Conservation (phyloP, 1,139 yeast genomes). For the Taphrina flavorubra region DNA sequence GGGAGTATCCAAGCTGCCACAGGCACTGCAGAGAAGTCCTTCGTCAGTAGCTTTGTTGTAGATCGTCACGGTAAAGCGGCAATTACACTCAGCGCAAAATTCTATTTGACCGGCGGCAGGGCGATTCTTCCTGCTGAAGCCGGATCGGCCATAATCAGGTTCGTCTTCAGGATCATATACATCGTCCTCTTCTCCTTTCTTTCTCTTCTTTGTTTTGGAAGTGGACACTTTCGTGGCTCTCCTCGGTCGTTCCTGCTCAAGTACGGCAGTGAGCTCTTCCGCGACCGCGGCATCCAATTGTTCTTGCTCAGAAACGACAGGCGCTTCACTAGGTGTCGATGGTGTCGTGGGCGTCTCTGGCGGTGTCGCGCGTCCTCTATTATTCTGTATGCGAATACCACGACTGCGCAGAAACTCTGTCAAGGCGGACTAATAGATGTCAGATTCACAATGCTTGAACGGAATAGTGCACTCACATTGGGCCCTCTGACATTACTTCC, state of each 20-base stretch:
- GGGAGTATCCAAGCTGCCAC: slow-evolving; percentile 56
- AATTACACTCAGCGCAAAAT: slow-evolving; percentile 48
- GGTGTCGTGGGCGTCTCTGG: slow-evolving; percentile 10
- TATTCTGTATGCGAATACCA: slow-evolving; percentile 36
- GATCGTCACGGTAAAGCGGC: slow-evolving; percentile 63
- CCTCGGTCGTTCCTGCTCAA: slow-evolving; percentile 9
- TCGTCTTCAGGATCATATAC: slow-evolving; percentile 47
- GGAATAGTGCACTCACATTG: slow-evolving; percentile 12
- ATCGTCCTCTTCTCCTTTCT: slow-evolving; percentile 44
- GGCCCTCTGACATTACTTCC: slow-evolving; percentile 40
- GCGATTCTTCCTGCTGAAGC: slow-evolving; percentile 43
- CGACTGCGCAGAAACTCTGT: slow-evolving; percentile 39
- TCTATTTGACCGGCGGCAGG: slow-evolving; percentile 49
- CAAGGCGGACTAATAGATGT: slow-evolving; percentile 29
- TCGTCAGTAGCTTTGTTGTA: slow-evolving; percentile 64
- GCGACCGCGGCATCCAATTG: slow-evolving; percentile 19
- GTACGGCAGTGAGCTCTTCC: slow-evolving; percentile 11
- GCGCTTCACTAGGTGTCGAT: background rate
- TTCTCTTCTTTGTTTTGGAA: slow-evolving; percentile 27
- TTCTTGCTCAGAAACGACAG: slow-evolving; percentile 18
- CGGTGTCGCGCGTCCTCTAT: slow-evolving; percentile 14
- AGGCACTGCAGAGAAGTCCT: slow-evolving; percentile 64
- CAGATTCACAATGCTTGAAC: background rate
- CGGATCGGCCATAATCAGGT: slow-evolving; percentile 45
- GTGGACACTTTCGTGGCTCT: background rate